phyloP scores from a whole-genome alignment of 169 alveolate species.

The Plasmodium relictum region DNA sequence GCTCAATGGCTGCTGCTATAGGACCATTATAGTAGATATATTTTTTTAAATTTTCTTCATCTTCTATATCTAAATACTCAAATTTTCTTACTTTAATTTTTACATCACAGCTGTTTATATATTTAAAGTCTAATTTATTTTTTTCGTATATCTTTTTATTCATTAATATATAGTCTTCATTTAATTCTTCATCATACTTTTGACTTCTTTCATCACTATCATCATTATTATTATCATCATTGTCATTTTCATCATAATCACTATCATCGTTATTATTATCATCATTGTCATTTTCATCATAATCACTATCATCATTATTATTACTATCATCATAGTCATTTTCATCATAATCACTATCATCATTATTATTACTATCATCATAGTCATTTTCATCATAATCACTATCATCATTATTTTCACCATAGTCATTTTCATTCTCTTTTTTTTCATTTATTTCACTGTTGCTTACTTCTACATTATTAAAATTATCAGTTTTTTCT shows the following conservation, averaged over 20 bases:
- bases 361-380: neutral
- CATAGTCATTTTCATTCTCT: neutral
- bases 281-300: neutral
- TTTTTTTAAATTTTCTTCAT: constrained; percentile 66
- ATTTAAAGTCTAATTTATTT: neutral
- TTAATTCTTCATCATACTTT: constrained; percentile 15
- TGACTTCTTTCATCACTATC: neutral
- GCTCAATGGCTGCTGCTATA: constrained; percentile 76
- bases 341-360: neutral
- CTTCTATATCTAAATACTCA: constrained; percentile 60
- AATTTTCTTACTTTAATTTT: constrained; percentile 52
- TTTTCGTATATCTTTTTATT: neutral
- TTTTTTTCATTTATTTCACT: neutral
- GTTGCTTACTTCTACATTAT: neutral
- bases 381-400: neutral
- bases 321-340: neutral
- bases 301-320: neutral
- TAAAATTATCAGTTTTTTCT: neutral
- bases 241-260: too few relatives aligned
- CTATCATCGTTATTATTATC: too few relatives aligned
- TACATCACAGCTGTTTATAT: constrained; percentile 33
- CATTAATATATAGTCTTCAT: constrained; percentile 18
- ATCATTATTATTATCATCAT: neutral
- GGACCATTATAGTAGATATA: constrained; percentile 72
- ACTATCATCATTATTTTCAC: neutral